Evolutionary conservation across 495 filamentous ascomycete genomes (phyloP).

Genomic region (Alectoria sarmentosa): DNA sequence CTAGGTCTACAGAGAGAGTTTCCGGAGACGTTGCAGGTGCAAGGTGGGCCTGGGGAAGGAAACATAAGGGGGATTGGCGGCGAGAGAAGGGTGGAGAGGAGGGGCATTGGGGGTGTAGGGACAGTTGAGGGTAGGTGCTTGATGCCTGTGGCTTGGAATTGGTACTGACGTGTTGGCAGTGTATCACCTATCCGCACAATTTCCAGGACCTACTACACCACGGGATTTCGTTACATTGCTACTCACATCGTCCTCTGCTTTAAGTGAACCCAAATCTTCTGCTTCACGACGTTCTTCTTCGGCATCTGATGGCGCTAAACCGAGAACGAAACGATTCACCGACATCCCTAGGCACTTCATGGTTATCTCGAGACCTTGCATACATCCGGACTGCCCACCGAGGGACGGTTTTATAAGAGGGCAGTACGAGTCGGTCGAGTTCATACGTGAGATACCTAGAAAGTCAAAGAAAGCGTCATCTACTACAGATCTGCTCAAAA

Average conservation of each 20-base stretch:
- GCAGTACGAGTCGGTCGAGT: constrained; percentile 84
- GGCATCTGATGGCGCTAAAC: constrained; percentile 25
- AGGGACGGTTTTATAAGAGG: constrained; percentile 70
- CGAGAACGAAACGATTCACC: constrained; percentile 19
- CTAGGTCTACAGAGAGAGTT: constrained; percentile 47
- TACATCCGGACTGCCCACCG: constrained; percentile 62
- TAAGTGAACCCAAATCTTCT: constrained; percentile 25
- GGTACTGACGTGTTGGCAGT: constrained; percentile 41
- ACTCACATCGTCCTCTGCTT: constrained; percentile 44
- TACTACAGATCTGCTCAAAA: constrained; percentile 31
- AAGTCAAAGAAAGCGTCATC: constrained; percentile 31
- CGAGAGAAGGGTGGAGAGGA: constrained; percentile 60
- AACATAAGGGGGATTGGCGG: constrained; percentile 79
- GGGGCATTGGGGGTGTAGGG: constrained; percentile 46
- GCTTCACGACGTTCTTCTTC: constrained; percentile 22
- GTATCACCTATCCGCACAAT: constrained; percentile 79
- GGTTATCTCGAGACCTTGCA: constrained; percentile 77
- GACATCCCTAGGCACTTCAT: constrained; percentile 60
- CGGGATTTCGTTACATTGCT: constrained; percentile 80
- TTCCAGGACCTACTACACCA: constrained; percentile 80
- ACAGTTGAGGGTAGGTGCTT: constrained; percentile 47
- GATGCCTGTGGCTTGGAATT: neutral
- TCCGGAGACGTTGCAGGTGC: constrained; percentile 52
- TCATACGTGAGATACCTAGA: constrained; percentile 73
- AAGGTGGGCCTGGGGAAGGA: constrained; percentile 55